phyloP scores from a whole-genome alignment of 441 rosid genomes.

The Cnidoscolus chayamansa region DNA sequence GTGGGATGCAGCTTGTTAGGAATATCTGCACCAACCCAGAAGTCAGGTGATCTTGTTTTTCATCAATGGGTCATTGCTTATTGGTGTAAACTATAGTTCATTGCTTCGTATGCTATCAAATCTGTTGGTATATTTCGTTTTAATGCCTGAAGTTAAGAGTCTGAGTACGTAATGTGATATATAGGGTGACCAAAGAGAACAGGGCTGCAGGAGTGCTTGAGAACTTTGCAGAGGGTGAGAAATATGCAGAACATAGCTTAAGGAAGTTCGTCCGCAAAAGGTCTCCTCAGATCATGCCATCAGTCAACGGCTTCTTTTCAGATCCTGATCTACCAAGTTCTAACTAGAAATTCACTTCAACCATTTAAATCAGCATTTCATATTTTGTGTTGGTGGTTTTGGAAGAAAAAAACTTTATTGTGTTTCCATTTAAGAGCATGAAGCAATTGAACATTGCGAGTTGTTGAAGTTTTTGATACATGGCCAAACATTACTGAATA shows the following conservation, averaged over 20 bases:
- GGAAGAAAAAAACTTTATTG: background rate
- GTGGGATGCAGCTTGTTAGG: constrained; percentile 52
- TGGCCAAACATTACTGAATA: background rate
- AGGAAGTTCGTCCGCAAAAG: constrained; percentile 45
- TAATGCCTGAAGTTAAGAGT: background rate
- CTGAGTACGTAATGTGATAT: background rate
- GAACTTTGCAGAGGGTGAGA: constrained; percentile 55
- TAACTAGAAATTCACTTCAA: background rate
- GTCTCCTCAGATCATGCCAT: constrained; percentile 56
- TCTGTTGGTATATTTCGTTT: background rate
- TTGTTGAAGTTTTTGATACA: background rate
- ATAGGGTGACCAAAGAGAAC: constrained; percentile 53
- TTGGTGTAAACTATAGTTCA: too few relatives aligned
- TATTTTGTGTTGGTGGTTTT: background rate
- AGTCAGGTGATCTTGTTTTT: constrained; percentile 40
- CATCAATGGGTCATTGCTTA: background rate
- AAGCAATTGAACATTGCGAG: background rate
- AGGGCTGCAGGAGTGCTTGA: constrained; percentile 58
- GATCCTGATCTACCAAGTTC: constrained; percentile 35
- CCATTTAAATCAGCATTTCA: background rate
- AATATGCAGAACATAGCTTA: constrained; percentile 44
- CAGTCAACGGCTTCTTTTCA: constrained; percentile 56
- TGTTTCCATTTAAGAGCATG: background rate
- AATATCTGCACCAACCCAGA: constrained; percentile 55
- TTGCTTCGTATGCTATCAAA: too few relatives aligned